These are phyloP conservation scores for Ceriops decandra DNA, from an alignment of 345 rosid genomes.

Conservation along the genomic window DNA sequence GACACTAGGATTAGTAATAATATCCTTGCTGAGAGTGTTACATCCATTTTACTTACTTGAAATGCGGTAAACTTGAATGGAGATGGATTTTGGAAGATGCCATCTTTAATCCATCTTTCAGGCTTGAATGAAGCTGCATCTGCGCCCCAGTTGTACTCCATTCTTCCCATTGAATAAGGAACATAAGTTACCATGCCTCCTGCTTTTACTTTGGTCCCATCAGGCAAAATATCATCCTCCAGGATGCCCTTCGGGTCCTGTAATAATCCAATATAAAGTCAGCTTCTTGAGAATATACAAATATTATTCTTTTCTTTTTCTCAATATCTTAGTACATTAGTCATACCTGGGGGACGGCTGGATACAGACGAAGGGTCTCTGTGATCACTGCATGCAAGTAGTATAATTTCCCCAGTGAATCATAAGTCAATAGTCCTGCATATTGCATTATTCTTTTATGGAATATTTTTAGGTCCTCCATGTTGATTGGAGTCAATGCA, in stretches of 20 bases:
- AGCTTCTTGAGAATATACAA: too few species aligned
- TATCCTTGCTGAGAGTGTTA: neutral
- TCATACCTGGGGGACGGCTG: conserved; percentile 90
- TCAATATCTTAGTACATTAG: neutral
- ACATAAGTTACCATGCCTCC: conserved; percentile 98
- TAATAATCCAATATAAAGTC: conserved; percentile 6
- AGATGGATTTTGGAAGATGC: conserved; percentile 74
- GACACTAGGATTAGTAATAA: neutral
- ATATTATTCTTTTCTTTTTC: neutral
- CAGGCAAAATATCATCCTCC: conserved; percentile 79
- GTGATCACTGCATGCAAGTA: conserved; percentile 88
- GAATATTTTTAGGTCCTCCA: conserved; percentile 47
- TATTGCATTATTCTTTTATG: conserved; percentile 48
- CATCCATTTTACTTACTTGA: conserved; percentile 47
- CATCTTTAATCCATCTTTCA: conserved; percentile 93
- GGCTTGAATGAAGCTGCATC: conserved; percentile 81
- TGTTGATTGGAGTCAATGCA: conserved; percentile 34
- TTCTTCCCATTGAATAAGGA: conserved; percentile 97
- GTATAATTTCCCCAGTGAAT: conserved; percentile 61
- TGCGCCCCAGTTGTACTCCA: conserved; percentile 92
- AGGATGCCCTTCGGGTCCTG: conserved; percentile 86
- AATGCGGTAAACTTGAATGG: conserved; percentile 96
- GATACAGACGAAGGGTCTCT: conserved; percentile 83
- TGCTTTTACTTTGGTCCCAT: conserved; percentile 86
- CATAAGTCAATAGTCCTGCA: conserved; percentile 60